A percentile compares a stretch with the other conserved stretches of the same genome.
phyloP scores from a whole-genome alignment of 306 rosid species.

The Prunus campanulata region DNA sequence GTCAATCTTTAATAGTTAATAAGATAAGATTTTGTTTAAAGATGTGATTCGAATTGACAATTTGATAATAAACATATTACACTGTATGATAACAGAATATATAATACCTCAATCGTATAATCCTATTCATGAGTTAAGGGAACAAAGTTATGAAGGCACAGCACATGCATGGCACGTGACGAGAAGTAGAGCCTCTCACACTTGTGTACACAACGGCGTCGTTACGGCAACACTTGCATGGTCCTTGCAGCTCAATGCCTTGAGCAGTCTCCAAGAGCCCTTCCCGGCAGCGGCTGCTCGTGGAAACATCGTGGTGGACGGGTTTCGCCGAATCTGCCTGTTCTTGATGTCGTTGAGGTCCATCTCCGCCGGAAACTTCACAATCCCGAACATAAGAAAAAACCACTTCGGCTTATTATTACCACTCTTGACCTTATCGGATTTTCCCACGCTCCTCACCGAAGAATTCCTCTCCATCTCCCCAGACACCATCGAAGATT shows the following conservation, averaged over 20 bases:
- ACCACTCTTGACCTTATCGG: neutral
- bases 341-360: constrained; percentile 70
- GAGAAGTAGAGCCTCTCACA: neutral
- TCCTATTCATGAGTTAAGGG: neutral
- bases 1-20: neutral
- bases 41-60: neutral
- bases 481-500: constrained; percentile 26
- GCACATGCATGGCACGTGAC: constrained; percentile 28
- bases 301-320: constrained; percentile 31
- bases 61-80: neutral
- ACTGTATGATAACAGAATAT: neutral
- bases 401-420: constrained; percentile 55
- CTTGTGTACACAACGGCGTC: constrained; percentile 52
- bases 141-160: neutral
- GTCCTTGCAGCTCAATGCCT: constrained; percentile 77
- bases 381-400: constrained; percentile 64
- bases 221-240: constrained; percentile 61
- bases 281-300: constrained; percentile 25
- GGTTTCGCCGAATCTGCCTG: constrained; percentile 59
- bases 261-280: constrained; percentile 72
- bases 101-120: neutral
- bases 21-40: neutral
- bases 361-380: constrained; percentile 69
- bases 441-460: constrained; percentile 17
- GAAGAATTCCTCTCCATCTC: constrained; percentile 44